A percentile compares a stretch with the other conserved stretches of the same genome.
phyloP scores from a whole-genome alignment of 768 basidiomycete species.

The Flagelloscypha sp. region DNA sequence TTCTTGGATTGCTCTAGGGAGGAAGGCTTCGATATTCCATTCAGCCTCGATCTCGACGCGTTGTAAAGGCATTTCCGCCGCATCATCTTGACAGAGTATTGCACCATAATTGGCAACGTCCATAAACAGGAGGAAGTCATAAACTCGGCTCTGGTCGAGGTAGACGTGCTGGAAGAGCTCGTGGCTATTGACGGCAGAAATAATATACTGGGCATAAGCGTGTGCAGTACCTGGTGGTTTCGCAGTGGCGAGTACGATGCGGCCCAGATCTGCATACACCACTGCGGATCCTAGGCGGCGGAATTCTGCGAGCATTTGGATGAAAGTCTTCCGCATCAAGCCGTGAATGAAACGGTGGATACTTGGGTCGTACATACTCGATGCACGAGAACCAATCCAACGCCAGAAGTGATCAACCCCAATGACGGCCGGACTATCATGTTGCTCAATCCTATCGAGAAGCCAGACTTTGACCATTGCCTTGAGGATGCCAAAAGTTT shows the following conservation, averaged over 20 bases:
- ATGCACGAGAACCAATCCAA: slow-evolving; percentile 83
- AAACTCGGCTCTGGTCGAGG: slow-evolving; percentile 79
- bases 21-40: slow-evolving; percentile 90
- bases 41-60: slow-evolving; percentile 71
- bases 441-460: slow-evolving; percentile 69
- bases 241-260: slow-evolving; percentile 83
- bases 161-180: slow-evolving; percentile 93
- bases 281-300: slow-evolving; percentile 89
- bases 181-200: slow-evolving; percentile 86
- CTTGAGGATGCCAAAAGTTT: slow-evolving; percentile 80
- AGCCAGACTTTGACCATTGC: slow-evolving; percentile 88
- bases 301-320: slow-evolving; percentile 94
- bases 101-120: slow-evolving; percentile 90
- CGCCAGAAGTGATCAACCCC: slow-evolving; percentile 95
- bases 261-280: slow-evolving; percentile 88
- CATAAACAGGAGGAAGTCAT: slow-evolving; percentile 94
- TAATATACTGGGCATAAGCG: slow-evolving; percentile 94
- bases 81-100: slow-evolving; percentile 74
- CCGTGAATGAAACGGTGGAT: slow-evolving; percentile 91
- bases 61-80: slow-evolving; percentile 58
- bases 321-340: slow-evolving; percentile 96
- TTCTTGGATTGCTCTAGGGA: slow-evolving; percentile 73
- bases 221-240: slow-evolving; percentile 93
- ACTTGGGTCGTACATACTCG: slow-evolving; percentile 86
- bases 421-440: slow-evolving; percentile 57